Evolutionary conservation across 2,329 filamentous ascomycete species (phyloP), one percentile per base, ranked within the genome.

Genomic region (Colletotrichum chrysophilum): DNA sequence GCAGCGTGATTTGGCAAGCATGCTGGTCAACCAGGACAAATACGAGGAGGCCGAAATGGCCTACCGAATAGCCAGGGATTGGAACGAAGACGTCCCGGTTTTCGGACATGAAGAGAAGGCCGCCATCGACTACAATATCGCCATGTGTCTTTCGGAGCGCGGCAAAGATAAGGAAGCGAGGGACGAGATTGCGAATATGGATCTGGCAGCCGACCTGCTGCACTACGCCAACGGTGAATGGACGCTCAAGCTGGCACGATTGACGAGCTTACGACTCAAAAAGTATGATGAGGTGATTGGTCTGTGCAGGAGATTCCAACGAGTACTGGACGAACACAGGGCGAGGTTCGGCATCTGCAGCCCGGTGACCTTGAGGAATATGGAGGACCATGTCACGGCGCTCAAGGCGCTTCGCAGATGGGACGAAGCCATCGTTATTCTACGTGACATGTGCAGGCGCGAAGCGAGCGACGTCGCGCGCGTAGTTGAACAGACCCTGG

Each of bases 141-240:
- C 76, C 58, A 77, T 78, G 77, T 78, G 77, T 38, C 75, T 78
- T n/a, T 78, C 77, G 4, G 77, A 78, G 62, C 77, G 72, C n/a
- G 72, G 75, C 36, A 65, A 36, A 5, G 69, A 78, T 14, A 26
- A 38, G 32, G 65, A 77, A 30, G 77, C 77, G 30, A 48, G 70
- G 8, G 66, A 65, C 10, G 77, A 77, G 60, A 75, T 78, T 10
- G 69, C 55, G 14, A 55, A 61, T 24, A 77, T 78, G 71, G 77
- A 78, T 18, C 48, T 78, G 12, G 75, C 77, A 28, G 77, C 72
- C 36, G 77, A 78, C 38, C 72, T 78, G 8, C 69, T 78, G 16
- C 77, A 78, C 66, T 78, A 78, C 32, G 75, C 77, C n/a, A 78
- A 78, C 24, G 77, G 77, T 12, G 77, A 78, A 24, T 78, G 77